Evolutionary conservation across 2,329 filamentous ascomycete species (phyloP).

Genomic region (Talaromyces sp.): DNA sequence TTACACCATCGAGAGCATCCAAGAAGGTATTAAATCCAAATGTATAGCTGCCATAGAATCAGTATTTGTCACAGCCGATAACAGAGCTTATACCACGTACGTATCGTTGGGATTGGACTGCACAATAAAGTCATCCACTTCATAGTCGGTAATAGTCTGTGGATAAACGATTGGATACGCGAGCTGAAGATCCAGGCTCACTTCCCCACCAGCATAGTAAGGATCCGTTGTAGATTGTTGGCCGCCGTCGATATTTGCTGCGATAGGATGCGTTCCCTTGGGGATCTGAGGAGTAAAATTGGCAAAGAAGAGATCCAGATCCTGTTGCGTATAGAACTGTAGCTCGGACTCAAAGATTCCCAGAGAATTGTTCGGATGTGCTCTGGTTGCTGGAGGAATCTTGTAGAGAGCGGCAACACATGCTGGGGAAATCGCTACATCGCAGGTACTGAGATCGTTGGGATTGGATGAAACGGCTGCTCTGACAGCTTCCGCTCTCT

Average conservation of each 20-base stretch:
- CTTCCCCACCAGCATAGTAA: conserved; percentile 42
- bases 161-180: conserved; percentile 54
- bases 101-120: conserved; percentile 14
- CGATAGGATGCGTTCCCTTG: conserved; percentile 42
- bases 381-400: conserved; percentile 39
- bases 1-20: conserved; percentile 50
- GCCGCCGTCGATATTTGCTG: conserved; percentile 48
- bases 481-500: neutral
- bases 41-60: conserved; percentile 28
- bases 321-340: conserved; percentile 51
- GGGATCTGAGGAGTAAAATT: conserved; percentile 45
- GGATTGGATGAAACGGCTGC: neutral
- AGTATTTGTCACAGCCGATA: neutral
- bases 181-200: conserved; percentile 54
- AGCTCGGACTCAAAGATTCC: conserved; percentile 53
- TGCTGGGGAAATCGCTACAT: conserved; percentile 55
- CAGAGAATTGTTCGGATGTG: conserved; percentile 47
- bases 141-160: conserved; percentile 51
- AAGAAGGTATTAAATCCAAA: conserved; percentile 47
- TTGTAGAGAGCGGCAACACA: conserved; percentile 53
- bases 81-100: conserved; percentile 19
- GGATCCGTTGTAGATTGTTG: conserved; percentile 37
- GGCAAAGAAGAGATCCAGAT: conserved; percentile 50
- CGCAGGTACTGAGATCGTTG: conserved; percentile 39
- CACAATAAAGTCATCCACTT: conserved; percentile 46